These are phyloP conservation scores for Pyracantha coccinea DNA, from an alignment of 331 rosid genomes.

Conservation along the genomic window DNA sequence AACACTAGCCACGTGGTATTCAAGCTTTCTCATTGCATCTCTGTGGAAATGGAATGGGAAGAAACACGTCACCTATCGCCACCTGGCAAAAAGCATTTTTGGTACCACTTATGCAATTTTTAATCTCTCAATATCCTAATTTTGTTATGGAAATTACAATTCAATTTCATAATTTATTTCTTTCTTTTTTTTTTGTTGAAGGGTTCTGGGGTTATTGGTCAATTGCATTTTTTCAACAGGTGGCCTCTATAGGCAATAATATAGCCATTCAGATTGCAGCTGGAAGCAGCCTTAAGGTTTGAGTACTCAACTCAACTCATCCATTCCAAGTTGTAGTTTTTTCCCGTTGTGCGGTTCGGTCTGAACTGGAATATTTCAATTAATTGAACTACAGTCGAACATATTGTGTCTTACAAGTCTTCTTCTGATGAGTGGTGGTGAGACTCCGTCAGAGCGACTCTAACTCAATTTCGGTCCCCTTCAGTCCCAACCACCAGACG, in stretches of 20 bases:
- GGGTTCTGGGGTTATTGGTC: slow-evolving; percentile 78
- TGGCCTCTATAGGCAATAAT: slow-evolving; percentile 75
- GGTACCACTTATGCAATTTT: slow-evolving; percentile 18
- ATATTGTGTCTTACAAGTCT: neutral
- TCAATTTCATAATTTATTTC: too few species aligned
- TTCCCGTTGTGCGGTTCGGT: neutral
- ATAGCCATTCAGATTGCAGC: slow-evolving; percentile 82
- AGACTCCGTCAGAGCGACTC: neutral
- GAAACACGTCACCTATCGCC: slow-evolving; percentile 60
- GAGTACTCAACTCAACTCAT: neutral
- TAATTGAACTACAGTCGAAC: neutral
- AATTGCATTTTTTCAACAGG: slow-evolving; percentile 67
- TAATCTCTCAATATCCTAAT: neutral
- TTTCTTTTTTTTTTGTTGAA: slow-evolving; percentile 15
- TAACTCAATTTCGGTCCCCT: neutral
- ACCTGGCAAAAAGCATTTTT: slow-evolving; percentile 54
- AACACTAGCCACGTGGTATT: slow-evolving; percentile 72
- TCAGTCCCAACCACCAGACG: neutral
- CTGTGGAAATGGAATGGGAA: slow-evolving; percentile 78
- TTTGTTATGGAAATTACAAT: too few species aligned
- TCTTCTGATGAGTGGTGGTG: neutral
- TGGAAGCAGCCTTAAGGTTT: slow-evolving; percentile 18
- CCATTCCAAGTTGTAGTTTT: neutral
- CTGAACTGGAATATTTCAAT: neutral
- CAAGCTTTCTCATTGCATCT: slow-evolving; percentile 64